phyloP scores from a whole-genome alignment of 164 flowering plant species.

The Paratinospora sagittata region DNA sequence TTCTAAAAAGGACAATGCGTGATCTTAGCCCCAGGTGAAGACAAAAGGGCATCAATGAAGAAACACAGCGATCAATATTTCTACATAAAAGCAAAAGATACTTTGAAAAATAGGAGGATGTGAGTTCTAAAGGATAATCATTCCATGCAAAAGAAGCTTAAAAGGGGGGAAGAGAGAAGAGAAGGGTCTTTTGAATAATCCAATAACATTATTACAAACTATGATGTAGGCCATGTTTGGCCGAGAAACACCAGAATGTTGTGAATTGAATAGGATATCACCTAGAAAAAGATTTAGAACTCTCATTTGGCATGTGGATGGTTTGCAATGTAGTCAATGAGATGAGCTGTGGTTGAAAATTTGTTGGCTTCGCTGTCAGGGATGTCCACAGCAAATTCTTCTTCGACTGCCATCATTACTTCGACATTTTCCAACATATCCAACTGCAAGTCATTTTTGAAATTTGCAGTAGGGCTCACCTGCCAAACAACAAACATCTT shows the following conservation, averaged over 20 bases:
- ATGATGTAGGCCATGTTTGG: conserved; percentile 1
- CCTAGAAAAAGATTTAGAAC: conserved; percentile 6
- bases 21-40: not conserved
- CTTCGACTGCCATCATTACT: conserved; percentile 36
- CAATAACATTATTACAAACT: conserved; percentile 10
- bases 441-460: conserved; percentile 36
- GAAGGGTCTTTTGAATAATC: not conserved
- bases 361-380: conserved; percentile 39
- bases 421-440: conserved; percentile 38
- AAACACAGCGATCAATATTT: not conserved
- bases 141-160: not conserved
- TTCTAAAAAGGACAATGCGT: not conserved
- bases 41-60: not conserved
- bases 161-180: not conserved
- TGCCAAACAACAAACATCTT: conserved; percentile 12
- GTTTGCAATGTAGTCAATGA: conserved; percentile 33
- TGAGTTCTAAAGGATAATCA: conserved; percentile 4
- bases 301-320: conserved; percentile 41
- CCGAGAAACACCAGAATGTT: conserved; percentile 3
- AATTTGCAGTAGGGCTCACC: conserved; percentile 35
- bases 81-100: not conserved
- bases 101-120: not conserved
- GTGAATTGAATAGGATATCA: not conserved
- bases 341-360: conserved; percentile 32
- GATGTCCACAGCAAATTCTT: conserved; percentile 39